Base-by-base conservation (phyloP, 768 basidiomycete genomes). In the Boletus insuetus region DNA sequence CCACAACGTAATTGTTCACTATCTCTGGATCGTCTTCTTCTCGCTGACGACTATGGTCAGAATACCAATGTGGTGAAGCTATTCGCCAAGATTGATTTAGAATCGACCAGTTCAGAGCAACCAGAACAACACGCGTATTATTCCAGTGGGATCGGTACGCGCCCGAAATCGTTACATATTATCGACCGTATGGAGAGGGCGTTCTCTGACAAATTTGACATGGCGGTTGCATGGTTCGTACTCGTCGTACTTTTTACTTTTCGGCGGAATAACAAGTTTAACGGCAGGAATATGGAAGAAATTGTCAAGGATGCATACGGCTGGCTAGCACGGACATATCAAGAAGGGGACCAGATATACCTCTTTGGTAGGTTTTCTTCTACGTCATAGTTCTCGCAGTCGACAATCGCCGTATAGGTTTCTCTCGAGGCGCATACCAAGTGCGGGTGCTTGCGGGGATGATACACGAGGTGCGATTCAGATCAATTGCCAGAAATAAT, bases 371-470 rank as follows among this genome's bases (percentile, higher is more conserved):
- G 1, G 50, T 32, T 34, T 16, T 4, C 3, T 41, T 48, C 38
- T 14, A 8, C 2, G 8, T n/a, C 11, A 7, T 9, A 6, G 0
- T 16, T 17, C 22, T 44, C 2, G 41, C 13, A 12, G 26, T 14
- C 44, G 13, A 49, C 26, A 3, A 29, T 42, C 2, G 1, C 6
- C 11, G 9, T 26, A 0, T 24, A 73, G 72, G 72, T 29, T 80
- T 80, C 55, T 78, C 77, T 31, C 69, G 79, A 29, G 78, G 79
- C 22, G 74, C 75, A 31, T 76, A 75, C 55, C 71, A 74, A 50
- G 75, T 73, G 0, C 69, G 77, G 10, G 72, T 71, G 3, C 66
- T 76, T 9, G 74, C 76, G 0, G 77, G 67, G 9, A 77, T 78
- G 76, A 67, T 77, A 11, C 53, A 75, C 19, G 67, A 71, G 59